Conservation (phyloP, 2,329 filamentous ascomycete species). For the Helminthosporium solani region DNA sequence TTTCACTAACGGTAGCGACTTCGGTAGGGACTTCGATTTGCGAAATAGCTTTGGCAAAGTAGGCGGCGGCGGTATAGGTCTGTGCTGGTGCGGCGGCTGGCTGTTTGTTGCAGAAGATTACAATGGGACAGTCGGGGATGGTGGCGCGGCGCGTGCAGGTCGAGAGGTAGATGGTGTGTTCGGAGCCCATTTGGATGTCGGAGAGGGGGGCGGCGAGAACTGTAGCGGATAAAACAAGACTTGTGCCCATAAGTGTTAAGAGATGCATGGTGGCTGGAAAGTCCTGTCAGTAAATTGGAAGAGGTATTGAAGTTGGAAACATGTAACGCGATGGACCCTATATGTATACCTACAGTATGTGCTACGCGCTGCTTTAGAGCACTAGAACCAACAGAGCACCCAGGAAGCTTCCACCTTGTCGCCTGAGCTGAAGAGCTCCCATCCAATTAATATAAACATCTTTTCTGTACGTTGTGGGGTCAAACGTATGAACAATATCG, state of each 20-base stretch:
- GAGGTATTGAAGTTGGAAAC: neutral
- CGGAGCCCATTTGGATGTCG: conserved; percentile 1
- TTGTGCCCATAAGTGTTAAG: neutral
- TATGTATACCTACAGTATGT: too few species aligned
- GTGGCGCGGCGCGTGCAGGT: neutral
- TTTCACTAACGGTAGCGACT: neutral
- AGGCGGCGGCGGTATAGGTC: conserved; percentile 1
- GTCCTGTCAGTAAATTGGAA: too few species aligned
- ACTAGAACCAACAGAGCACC: too few species aligned
- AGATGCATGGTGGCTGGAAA: neutral
- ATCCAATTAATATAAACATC: too few species aligned
- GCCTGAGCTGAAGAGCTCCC: too few species aligned
- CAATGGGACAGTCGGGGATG: neutral
- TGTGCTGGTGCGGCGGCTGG: neutral
- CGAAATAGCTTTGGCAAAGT: neutral
- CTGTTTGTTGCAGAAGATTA: neutral
- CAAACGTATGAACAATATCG: neutral
- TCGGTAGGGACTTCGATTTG: neutral
- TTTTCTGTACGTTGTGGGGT: neutral
- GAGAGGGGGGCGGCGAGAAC: neutral
- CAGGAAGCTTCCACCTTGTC: too few species aligned
- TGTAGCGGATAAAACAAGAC: neutral
- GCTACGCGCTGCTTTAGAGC: too few species aligned
- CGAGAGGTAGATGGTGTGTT: neutral
- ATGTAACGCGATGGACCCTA: too few species aligned